Base-by-base conservation (phyloP, 768 basidiomycete species). In the Collybia sp. region DNA sequence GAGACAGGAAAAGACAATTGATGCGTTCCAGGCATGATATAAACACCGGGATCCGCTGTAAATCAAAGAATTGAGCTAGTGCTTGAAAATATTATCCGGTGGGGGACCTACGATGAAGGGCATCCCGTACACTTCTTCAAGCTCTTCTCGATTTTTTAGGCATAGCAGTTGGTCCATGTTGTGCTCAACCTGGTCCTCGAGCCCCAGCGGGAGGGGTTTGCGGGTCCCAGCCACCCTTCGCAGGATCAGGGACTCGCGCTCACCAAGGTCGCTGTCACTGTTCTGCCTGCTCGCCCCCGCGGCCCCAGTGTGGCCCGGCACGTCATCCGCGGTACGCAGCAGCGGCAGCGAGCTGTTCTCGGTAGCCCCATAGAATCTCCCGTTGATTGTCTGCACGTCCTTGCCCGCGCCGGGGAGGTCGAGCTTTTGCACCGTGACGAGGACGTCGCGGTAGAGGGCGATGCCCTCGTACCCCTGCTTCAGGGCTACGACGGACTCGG, bases 71-170 rank as follows among this genome's bases (percentile, higher is more conserved):
- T 16, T 43, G 41, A 35, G 25, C 25, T 25, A 25, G 8, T 25
- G 25, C 8, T 25, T 25, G 25, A 25, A 25, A 25, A 25, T 3
- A 25, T 25, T 25, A 8, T 4, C 3, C 8, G 25, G 25, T 25
- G 25, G 25, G 16, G n/a, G 10, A 80, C 84, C 52, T 61, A 89
- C 87, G 39, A 92, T 80, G 33, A 85, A 71, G 2, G 90, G 85
- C n/a, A 86, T 62, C 1, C 89, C 89, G 55, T 88, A 91, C 5
- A 89, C 72, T 41, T 81, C 79, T 58, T 91, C 89, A 33, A 93
- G 63, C 48, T 92, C 90, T 57, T 87, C 83, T 35, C 88, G 69
- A 15, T 70, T 73, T 55, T 82, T 83, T 44, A 88, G 60, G 1
- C 72, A 67, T 34, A 88, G 59, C 17, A 92, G 63, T 58, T 78